phyloP scores from a whole-genome alignment of 331 rosid genomes.

The Malus hybrid region DNA sequence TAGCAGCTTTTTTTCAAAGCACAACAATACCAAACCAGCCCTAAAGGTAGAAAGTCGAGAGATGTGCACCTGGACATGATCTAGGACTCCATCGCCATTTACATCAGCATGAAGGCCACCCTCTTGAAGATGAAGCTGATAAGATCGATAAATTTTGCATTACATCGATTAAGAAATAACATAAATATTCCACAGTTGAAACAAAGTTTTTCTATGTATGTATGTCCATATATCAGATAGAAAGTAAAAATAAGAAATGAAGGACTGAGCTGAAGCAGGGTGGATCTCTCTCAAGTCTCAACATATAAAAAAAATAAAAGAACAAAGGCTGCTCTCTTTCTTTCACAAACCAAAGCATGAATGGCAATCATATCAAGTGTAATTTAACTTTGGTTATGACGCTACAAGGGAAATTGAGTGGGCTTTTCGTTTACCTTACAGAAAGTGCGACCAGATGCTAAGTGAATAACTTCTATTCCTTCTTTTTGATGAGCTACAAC shows the following conservation, averaged over 20 bases:
- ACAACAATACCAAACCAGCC: too few relatives aligned
- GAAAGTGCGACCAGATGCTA: conserved; percentile 86
- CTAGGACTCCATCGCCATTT: conserved; percentile 97
- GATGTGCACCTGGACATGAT: conserved; percentile 87
- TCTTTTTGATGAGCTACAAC: conserved; percentile 97
- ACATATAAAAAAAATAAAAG: neutral
- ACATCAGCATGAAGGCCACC: conserved; percentile 99
- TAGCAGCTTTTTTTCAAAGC: too few relatives aligned
- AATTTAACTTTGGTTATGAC: too few relatives aligned
- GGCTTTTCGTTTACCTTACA: conserved; percentile 55
- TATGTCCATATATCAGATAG: neutral
- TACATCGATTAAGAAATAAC: neutral
- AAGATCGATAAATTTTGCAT: conserved; percentile 26
- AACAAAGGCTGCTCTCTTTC: neutral
- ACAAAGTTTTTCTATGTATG: neutral
- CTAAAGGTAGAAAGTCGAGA: neutral
- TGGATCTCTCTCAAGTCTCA: neutral
- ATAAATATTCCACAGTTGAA: neutral
- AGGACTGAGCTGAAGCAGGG: neutral
- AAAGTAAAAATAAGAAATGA: neutral
- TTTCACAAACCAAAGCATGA: neutral
- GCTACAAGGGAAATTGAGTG: neutral
- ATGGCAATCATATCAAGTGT: neutral
- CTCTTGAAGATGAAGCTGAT: conserved; percentile 92
- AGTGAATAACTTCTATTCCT: conserved; percentile 91